phyloP scores from a whole-genome alignment of 371 early-diverging fungal species.

The Mucor mucedo region DNA sequence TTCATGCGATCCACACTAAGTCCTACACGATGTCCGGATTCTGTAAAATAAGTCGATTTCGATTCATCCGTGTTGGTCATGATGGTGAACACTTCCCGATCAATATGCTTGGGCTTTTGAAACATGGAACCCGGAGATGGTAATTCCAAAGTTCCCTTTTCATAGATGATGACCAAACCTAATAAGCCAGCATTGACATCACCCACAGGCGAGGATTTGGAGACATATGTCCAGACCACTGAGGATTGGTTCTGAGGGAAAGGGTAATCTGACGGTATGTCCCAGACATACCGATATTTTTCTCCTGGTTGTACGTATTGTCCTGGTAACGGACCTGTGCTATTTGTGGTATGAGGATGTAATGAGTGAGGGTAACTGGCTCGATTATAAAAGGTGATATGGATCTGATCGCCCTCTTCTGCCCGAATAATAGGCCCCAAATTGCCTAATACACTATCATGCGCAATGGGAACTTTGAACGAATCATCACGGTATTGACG shows the following conservation, averaged over 20 bases:
- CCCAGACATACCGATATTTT: constrained; percentile 52
- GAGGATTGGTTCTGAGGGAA: constrained; percentile 42
- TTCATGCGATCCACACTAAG: constrained; percentile 13
- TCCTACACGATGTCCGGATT: constrained; percentile 39
- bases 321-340: constrained; percentile 20
- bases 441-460: constrained; percentile 46
- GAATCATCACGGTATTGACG: constrained; percentile 47
- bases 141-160: constrained; percentile 33
- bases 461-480: constrained; percentile 35
- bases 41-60: constrained; percentile 40
- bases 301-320: constrained; percentile 38
- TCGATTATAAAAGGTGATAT: constrained; percentile 47
- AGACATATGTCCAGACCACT: constrained; percentile 52
- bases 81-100: constrained; percentile 49
- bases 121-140: constrained; percentile 38
- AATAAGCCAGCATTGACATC: constrained; percentile 55
- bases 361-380: constrained; percentile 48
- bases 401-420: constrained; percentile 56
- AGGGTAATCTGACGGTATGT: constrained; percentile 35
- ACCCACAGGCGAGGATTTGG: constrained; percentile 33
- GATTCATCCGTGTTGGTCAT: constrained; percentile 55
- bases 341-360: constrained; percentile 44
- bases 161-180: constrained; percentile 55
- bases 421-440: constrained; percentile 59
- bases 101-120: constrained; percentile 34